Conservation (phyloP, 768 basidiomycete genomes). For the Macrolepiota albuminosa region DNA sequence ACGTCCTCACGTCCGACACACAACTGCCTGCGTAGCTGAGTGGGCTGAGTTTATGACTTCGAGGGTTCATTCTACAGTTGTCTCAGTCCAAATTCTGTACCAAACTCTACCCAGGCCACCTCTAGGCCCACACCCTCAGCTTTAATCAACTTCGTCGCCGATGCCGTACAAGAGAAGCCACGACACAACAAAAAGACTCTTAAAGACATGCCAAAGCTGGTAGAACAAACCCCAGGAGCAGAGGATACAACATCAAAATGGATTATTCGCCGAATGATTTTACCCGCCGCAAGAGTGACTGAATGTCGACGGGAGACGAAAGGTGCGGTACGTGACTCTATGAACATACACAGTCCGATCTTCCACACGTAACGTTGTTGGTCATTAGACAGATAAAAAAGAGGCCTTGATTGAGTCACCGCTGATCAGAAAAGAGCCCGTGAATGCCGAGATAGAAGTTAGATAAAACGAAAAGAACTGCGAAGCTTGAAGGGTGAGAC, state of each 20-base stretch:
- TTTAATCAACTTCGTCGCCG: background rate
- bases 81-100: background rate
- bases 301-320: background rate
- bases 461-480: background rate
- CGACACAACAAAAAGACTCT: background rate
- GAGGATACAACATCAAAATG: background rate
- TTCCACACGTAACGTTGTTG: constrained; percentile 2
- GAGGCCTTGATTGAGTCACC: constrained; percentile 2
- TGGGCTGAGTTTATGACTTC: constrained; percentile 1
- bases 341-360: background rate
- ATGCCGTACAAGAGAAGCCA: constrained; percentile 1
- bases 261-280: background rate
- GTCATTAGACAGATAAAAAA: background rate
- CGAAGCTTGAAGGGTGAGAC: constrained; percentile 3
- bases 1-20: constrained; percentile 10
- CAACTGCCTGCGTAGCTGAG: constrained; percentile 2
- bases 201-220: background rate
- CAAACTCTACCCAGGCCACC: constrained; percentile 2
- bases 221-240: background rate
- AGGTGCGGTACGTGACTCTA: background rate
- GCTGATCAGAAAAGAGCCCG: constrained; percentile 13
- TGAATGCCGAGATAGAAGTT: constrained; percentile 9
- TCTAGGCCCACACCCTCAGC: background rate
- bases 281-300: background rate
- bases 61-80: background rate